A percentile compares a stretch with the other conserved stretches of the same genome.
phyloP scores from a whole-genome alignment of 179 eudicot species.

The Silene vulgaris region DNA sequence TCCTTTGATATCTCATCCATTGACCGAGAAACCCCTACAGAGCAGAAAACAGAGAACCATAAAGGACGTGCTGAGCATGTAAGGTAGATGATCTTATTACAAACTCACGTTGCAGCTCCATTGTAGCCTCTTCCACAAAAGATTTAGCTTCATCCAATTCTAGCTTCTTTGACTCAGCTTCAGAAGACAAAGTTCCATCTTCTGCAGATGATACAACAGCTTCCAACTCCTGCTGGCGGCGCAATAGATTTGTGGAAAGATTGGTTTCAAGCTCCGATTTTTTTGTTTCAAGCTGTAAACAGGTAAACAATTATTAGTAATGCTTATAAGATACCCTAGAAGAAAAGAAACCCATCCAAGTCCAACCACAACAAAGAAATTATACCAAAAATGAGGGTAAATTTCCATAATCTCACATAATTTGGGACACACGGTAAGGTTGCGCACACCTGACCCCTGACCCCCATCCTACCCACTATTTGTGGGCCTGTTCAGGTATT shows the following conservation, averaged over 20 bases:
- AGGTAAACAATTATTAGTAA: conserved; percentile 3
- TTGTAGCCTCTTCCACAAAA: conserved; percentile 51
- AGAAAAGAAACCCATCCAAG: neutral
- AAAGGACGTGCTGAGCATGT: neutral
- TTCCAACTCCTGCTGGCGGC: conserved; percentile 79
- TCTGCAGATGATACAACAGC: conserved; percentile 62
- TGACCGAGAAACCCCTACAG: conserved; percentile 55
- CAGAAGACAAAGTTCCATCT: conserved; percentile 46
- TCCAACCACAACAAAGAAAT: neutral
- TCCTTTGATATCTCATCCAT: conserved; percentile 49
- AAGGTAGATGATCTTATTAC: neutral
- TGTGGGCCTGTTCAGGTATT: neutral
- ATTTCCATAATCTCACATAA: neutral
- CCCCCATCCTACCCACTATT: neutral
- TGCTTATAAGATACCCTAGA: neutral
- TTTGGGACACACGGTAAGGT: neutral
- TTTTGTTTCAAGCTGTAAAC: conserved; percentile 73
- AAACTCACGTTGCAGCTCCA: conserved; percentile 63
- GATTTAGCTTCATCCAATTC: conserved; percentile 66
- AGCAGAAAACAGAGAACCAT: conserved; percentile 4
- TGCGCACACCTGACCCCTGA: neutral
- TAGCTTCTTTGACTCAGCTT: conserved; percentile 60
- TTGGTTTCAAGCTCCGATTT: conserved; percentile 91
- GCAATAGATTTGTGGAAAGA: conserved; percentile 74
- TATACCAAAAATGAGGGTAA: neutral